Conservation (phyloP, 2,329 filamentous ascomycete species). For the Colletotrichum agaves region DNA sequence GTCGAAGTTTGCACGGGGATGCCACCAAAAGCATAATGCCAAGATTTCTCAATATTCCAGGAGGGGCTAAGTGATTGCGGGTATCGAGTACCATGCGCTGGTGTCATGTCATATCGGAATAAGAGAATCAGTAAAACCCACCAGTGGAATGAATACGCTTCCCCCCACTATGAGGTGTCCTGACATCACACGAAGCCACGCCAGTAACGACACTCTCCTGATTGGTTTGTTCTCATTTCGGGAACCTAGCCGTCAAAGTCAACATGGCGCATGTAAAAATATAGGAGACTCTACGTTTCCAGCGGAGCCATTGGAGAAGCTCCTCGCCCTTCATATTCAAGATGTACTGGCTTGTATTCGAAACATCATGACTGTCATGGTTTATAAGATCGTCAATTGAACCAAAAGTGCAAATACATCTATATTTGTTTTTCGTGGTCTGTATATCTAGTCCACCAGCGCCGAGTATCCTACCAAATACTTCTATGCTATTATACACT, state of each 20-base stretch:
- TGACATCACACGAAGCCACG: constrained; percentile 7
- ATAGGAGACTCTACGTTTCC: too few species aligned
- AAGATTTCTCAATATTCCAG: not conserved
- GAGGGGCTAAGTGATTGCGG: not conserved
- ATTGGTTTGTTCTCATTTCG: not conserved
- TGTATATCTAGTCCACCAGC: too few species aligned
- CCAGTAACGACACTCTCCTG: not conserved
- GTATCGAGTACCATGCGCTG: not conserved
- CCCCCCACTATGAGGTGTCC: not conserved
- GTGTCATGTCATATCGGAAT: not conserved
- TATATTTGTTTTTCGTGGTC: too few species aligned
- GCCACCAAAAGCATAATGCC: not conserved
- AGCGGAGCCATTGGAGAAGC: too few species aligned
- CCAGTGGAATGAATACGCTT: not conserved
- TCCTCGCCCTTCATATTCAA: too few species aligned
- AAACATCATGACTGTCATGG: too few species aligned
- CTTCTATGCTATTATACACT: too few species aligned
- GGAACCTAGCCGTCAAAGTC: not conserved
- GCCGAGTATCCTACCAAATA: too few species aligned
- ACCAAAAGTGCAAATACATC: too few species aligned
- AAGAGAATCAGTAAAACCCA: constrained; percentile 11
- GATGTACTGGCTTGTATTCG: too few species aligned
- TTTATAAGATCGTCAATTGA: too few species aligned
- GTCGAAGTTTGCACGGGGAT: too few species aligned
- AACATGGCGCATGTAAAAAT: not conserved